phyloP scores from a whole-genome alignment of 2,329 filamentous ascomycete species.

The Didymella pinodella region DNA sequence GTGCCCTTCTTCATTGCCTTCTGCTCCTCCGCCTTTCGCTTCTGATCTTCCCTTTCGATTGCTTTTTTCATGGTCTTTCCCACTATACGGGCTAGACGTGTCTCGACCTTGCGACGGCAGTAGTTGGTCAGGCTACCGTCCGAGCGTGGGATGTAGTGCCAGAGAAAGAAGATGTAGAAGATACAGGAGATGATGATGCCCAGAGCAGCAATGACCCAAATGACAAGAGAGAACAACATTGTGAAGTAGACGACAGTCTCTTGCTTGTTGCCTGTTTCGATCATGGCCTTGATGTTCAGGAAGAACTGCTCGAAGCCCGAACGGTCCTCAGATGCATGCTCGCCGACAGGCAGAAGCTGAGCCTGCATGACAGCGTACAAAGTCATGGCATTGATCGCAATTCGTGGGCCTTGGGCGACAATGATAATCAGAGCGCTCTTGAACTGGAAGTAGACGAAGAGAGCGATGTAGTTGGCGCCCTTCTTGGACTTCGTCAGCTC shows the following conservation, averaged over 20 bases:
- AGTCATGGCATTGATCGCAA: conserved; percentile 88
- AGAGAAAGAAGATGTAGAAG: conserved; percentile 88
- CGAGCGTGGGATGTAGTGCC: conserved; percentile 84
- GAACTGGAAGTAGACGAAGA: conserved; percentile 89
- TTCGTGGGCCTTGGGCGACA: conserved; percentile 89
- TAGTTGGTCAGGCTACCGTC: conserved; percentile 85
- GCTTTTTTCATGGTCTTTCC: conserved; percentile 87
- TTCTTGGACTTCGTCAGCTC: conserved; percentile 91
- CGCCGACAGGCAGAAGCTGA: conserved; percentile 71
- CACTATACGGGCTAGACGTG: conserved; percentile 83
- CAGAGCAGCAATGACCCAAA: conserved; percentile 86
- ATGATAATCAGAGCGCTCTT: conserved; percentile 84
- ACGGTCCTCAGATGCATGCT: conserved; percentile 65
- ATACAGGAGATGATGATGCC: conserved; percentile 75
- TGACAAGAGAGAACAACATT: conserved; percentile 90
- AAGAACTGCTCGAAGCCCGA: conserved; percentile 79
- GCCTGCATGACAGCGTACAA: conserved; percentile 83
- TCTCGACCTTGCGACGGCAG: conserved; percentile 91
- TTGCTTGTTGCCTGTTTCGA: conserved; percentile 71
- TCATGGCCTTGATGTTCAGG: conserved; percentile 77
- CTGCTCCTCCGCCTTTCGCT: conserved; percentile 55
- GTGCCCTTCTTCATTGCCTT: conserved; percentile 58
- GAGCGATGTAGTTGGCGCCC: conserved; percentile 85
- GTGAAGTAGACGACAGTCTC: conserved; percentile 85
- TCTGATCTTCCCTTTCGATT: conserved; percentile 74